Conservation (phyloP, 345 rosid genomes). For the Microthlaspi erraticum region DNA sequence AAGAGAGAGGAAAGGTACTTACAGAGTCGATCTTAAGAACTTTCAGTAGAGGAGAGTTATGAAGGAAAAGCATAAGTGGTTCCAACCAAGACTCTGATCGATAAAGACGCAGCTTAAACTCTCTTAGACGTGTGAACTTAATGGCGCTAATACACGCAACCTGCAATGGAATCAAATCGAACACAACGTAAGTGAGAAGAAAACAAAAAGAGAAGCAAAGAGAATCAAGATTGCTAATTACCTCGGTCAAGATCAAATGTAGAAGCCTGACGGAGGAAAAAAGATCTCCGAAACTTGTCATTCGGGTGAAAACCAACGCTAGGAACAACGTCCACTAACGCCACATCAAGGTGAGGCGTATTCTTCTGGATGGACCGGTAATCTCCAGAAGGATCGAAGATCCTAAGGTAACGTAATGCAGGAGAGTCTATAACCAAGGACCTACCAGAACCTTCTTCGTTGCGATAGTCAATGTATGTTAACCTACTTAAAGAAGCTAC, state of each 20-base stretch:
- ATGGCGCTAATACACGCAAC: too few relatives aligned
- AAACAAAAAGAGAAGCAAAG: not conserved
- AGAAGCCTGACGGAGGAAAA: slow-evolving; percentile 19
- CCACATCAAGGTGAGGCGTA: slow-evolving; percentile 1
- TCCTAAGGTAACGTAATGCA: not conserved
- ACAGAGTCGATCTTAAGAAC: not conserved
- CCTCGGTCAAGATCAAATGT: not conserved
- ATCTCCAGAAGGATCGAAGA: not conserved
- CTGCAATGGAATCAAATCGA: too few relatives aligned
- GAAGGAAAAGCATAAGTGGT: too few relatives aligned
- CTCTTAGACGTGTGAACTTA: too few relatives aligned
- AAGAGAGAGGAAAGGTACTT: not conserved
- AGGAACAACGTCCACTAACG: not conserved
- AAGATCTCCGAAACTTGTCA: slow-evolving; percentile 5
- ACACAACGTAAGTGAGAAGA: too few relatives aligned
- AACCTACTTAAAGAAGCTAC: not conserved
- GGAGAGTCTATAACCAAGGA: slow-evolving; percentile 15
- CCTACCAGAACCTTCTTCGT: not conserved
- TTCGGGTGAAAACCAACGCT: not conserved
- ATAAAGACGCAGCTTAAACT: too few relatives aligned
- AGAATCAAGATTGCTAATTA: not conserved
- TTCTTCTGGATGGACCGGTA: not conserved
- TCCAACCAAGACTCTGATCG: too few relatives aligned
- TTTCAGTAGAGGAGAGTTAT: slow-evolving; percentile 22
- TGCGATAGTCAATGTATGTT: not conserved